These are phyloP conservation scores for Filosporella fistucella DNA, from an alignment of 495 filamentous ascomycete genomes.

Conservation along the genomic window DNA sequence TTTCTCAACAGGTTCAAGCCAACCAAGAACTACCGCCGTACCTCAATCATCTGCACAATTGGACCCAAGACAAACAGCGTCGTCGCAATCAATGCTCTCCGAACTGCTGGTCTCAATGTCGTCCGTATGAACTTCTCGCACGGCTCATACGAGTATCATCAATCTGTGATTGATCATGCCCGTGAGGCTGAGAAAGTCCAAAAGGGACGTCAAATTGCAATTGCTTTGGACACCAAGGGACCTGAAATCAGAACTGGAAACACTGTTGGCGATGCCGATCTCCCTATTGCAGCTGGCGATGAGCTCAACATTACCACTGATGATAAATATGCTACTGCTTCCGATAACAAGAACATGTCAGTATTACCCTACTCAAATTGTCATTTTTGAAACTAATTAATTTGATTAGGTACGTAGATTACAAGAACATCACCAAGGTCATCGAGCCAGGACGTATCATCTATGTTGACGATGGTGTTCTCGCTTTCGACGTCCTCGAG, in stretches of 20 bases:
- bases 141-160: conserved; percentile 92
- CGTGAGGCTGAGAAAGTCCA: conserved; percentile 73
- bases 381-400: no score
- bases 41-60: conserved; percentile 98
- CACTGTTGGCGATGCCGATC: conserved; percentile 76
- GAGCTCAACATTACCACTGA: conserved; percentile 96
- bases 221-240: conserved; percentile 98
- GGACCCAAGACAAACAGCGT: conserved; percentile 98
- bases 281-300: conserved; percentile 77
- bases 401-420: conserved; percentile 82
- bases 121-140: conserved; percentile 99
- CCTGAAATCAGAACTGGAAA: conserved; percentile 98
- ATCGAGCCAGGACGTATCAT: conserved; percentile 90
- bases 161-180: conserved; percentile 94
- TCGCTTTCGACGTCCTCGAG: conserved; percentile 89
- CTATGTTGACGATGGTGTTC: conserved; percentile 97
- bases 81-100: conserved; percentile 90
- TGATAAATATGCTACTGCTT: conserved; percentile 81
- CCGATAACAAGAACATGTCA: conserved; percentile 91
- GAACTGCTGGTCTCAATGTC: conserved; percentile 86
- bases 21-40: conserved; percentile 82
- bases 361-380: conserved; percentile 27
- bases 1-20: no score
- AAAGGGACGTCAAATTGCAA: conserved; percentile 83
- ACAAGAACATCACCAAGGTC: conserved; percentile 99